A percentile compares a stretch with the other conserved stretches of the same genome.
Conservation (phyloP, 768 basidiomycete genomes). For the Cystofilobasidium bisporidii region DNA sequence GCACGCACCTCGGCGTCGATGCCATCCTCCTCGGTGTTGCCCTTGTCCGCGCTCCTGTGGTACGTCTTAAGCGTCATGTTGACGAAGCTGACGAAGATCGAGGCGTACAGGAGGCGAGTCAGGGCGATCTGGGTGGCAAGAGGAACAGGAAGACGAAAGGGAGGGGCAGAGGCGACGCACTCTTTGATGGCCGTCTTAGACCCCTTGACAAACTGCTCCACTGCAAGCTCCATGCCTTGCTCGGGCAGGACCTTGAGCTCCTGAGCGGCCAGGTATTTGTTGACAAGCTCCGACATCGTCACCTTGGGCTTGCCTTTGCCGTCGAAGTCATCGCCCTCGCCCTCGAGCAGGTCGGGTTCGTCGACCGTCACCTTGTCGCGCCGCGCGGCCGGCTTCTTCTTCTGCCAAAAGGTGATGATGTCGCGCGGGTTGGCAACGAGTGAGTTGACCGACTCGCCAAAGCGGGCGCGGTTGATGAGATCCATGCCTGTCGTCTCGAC, state of each 20-base stretch:
- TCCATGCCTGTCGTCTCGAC: slow-evolving; percentile 88
- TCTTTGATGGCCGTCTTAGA: slow-evolving; percentile 81
- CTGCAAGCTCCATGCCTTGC: slow-evolving; percentile 83
- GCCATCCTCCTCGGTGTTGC: slow-evolving; percentile 17
- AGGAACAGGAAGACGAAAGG: no score
- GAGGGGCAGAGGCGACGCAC: slow-evolving; percentile 51
- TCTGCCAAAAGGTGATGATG: slow-evolving; percentile 77
- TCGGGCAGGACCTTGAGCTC: slow-evolving; percentile 85
- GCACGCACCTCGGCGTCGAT: slow-evolving; percentile 18
- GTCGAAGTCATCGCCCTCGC: slow-evolving; percentile 55
- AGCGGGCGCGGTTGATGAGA: slow-evolving; percentile 90
- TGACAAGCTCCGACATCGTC: slow-evolving; percentile 77
- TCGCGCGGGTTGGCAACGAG: slow-evolving; percentile 89
- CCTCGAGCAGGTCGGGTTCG: slow-evolving; percentile 66
- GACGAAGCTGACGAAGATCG: slow-evolving; percentile 41
- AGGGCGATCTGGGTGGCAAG: no score
- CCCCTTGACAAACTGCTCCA: slow-evolving; percentile 92
- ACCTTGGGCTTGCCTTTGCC: slow-evolving; percentile 55
- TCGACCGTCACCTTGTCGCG: slow-evolving; percentile 56
- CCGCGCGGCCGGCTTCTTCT: slow-evolving; percentile 51
- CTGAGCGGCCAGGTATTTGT: slow-evolving; percentile 84
- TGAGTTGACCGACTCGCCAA: slow-evolving; percentile 89
- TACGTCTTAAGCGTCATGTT: slow-evolving; percentile 38
- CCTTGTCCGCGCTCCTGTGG: slow-evolving; percentile 10
- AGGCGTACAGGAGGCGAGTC: no score